A percentile compares a stretch with the other conserved stretches of the same genome.
These are phyloP conservation scores for Microthyrium microscopicum DNA, from an alignment of 2,329 filamentous ascomycete genomes.

Conservation along the genomic window DNA sequence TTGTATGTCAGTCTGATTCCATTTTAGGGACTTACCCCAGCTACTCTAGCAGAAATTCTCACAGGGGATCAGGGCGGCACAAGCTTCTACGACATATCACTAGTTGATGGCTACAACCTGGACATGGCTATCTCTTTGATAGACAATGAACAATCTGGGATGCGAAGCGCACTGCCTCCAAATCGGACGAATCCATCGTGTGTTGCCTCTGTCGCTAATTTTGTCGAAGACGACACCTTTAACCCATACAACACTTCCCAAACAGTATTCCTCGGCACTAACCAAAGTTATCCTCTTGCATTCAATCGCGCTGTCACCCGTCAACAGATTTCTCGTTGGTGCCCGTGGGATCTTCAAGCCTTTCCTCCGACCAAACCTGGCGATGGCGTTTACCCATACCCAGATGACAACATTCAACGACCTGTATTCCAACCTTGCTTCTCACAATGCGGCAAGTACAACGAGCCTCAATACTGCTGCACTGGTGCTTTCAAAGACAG, in stretches of 20 bases:
- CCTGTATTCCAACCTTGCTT: slow-evolving; percentile 63
- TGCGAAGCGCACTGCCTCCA: slow-evolving; percentile 37
- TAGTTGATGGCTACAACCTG: slow-evolving; percentile 74
- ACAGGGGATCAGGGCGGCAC: slow-evolving; percentile 53
- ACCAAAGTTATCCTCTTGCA: slow-evolving; percentile 48
- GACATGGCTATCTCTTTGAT: slow-evolving; percentile 41
- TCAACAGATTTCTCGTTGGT: slow-evolving; percentile 48
- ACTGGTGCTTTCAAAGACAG: slow-evolving; percentile 50
- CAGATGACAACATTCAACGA: slow-evolving; percentile 54
- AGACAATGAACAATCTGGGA: slow-evolving; percentile 32
- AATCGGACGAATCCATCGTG: slow-evolving; percentile 64
- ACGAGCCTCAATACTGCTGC: slow-evolving; percentile 55
- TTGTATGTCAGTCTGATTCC: neutral
- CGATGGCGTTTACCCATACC: slow-evolving; percentile 63
- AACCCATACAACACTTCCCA: slow-evolving; percentile 25
- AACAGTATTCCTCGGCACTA: slow-evolving; percentile 39
- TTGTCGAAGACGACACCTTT: slow-evolving; percentile 25
- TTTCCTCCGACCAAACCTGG: slow-evolving; percentile 51
- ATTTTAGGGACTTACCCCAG: no score
- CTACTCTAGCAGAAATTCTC: neutral
- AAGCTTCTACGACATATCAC: slow-evolving; percentile 70
- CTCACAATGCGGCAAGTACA: slow-evolving; percentile 57
- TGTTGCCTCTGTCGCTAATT: slow-evolving; percentile 51
- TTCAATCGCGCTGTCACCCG: slow-evolving; percentile 40
- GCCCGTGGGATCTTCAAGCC: slow-evolving; percentile 61